These are phyloP conservation scores for Lichtheimia ramosa DNA, from an alignment of 371 early-diverging fungal species.

Conservation along the genomic window DNA sequence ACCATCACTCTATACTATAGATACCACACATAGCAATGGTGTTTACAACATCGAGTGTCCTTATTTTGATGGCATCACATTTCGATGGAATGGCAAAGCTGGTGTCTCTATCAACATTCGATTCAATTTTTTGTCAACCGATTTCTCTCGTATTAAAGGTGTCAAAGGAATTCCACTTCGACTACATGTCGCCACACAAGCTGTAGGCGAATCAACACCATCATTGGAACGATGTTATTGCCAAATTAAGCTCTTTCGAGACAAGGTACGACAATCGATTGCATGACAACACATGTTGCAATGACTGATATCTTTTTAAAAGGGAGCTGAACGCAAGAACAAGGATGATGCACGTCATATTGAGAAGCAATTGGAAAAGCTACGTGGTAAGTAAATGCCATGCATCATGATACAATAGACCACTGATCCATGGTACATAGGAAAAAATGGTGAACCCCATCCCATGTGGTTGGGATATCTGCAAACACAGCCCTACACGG, in stretches of 20 bases:
- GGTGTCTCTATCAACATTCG: constrained; percentile 64
- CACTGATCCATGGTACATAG: not conserved
- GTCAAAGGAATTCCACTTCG: constrained; percentile 77
- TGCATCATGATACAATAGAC: no score
- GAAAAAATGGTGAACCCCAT: constrained; percentile 42
- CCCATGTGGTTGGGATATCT: constrained; percentile 43
- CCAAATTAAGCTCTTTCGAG: constrained; percentile 9
- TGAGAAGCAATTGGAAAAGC: constrained; percentile 59
- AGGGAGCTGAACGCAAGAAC: constrained; percentile 65
- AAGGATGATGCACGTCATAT: constrained; percentile 63
- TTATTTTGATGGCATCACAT: constrained; percentile 63
- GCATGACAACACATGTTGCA: not conserved
- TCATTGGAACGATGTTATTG: constrained; percentile 9
- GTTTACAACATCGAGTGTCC: constrained; percentile 49
- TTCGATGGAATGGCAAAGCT: constrained; percentile 65
- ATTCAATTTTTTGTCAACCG: constrained; percentile 76
- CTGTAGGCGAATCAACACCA: not conserved
- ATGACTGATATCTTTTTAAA: not conserved
- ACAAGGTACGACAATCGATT: not conserved
- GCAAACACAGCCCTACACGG: constrained; percentile 30
- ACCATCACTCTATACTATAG: not conserved
- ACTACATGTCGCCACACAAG: constrained; percentile 41
- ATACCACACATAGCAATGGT: constrained; percentile 28
- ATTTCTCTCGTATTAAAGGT: constrained; percentile 76
- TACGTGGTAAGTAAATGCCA: constrained; percentile 5